phyloP scores from a whole-genome alignment of 306 rosid genomes.

The Hippophae rhamnoides region DNA sequence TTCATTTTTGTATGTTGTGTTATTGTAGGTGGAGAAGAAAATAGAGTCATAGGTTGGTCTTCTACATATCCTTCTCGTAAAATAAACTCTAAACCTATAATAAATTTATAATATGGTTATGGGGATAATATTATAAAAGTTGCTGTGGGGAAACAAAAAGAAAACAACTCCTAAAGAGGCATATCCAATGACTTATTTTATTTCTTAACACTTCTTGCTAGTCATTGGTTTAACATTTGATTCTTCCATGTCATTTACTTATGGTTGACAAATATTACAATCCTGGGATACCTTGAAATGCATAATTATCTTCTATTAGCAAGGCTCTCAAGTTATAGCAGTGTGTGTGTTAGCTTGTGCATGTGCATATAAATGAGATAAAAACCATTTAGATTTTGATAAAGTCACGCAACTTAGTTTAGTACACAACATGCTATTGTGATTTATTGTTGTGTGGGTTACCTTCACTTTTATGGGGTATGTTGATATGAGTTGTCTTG shows the following conservation, averaged over 20 bases:
- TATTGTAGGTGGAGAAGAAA: slow-evolving; percentile 69
- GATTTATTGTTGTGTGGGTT: too few relatives aligned
- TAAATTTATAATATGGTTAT: slow-evolving; percentile 16
- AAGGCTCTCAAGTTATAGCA: too few relatives aligned
- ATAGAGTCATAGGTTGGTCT: slow-evolving; percentile 58
- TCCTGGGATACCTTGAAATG: too few relatives aligned
- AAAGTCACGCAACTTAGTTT: too few relatives aligned
- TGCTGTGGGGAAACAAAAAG: slow-evolving; percentile 89
- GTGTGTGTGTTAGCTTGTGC: too few relatives aligned
- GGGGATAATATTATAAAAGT: slow-evolving; percentile 32
- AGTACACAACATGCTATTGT: too few relatives aligned
- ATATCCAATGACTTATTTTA: slow-evolving; percentile 16
- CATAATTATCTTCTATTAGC: too few relatives aligned
- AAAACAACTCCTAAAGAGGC: slow-evolving; percentile 66
- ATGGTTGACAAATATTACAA: background rate
- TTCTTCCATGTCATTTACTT: background rate
- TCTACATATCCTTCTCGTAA: slow-evolving; percentile 65
- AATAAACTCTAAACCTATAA: slow-evolving; percentile 66
- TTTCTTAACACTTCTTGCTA: background rate
- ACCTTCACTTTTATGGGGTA: too few relatives aligned
- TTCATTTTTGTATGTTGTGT: slow-evolving; percentile 8
- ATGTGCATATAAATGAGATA: too few relatives aligned
- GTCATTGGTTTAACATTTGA: background rate
- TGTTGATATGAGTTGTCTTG: too few relatives aligned
- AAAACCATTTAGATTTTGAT: too few relatives aligned